Evolutionary conservation across 192 early-diverging fungal species (phyloP).

Genomic region (Kappamyces sp.): DNA sequence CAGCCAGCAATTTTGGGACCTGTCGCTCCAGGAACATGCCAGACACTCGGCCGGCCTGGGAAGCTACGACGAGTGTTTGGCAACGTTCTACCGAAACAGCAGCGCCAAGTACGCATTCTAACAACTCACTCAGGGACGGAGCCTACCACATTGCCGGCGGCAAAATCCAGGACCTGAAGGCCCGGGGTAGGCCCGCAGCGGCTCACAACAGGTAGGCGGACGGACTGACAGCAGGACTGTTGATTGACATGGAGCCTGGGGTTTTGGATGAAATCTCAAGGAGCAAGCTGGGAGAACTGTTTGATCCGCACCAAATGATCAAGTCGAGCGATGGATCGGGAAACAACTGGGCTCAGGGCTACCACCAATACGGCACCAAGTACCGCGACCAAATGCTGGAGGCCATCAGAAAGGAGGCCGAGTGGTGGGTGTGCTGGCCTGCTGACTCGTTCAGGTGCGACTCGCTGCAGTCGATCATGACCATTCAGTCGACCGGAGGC

Average conservation of each 20-base stretch:
- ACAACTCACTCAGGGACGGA: constrained; percentile 26
- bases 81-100: constrained; percentile 50
- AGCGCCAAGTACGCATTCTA: constrained; percentile 22
- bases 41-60: constrained; percentile 25
- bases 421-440: constrained; percentile 25
- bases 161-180: constrained; percentile 32
- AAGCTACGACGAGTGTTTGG: constrained; percentile 39
- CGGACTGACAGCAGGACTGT: constrained; percentile 25
- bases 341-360: constrained; percentile 60
- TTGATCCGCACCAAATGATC: constrained; percentile 40
- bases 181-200: constrained; percentile 16
- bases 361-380: constrained; percentile 38
- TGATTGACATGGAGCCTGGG: constrained; percentile 57
- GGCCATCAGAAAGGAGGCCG: constrained; percentile 40
- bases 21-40: constrained; percentile 52
- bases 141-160: neutral
- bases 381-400: constrained; percentile 39
- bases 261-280: constrained; percentile 40
- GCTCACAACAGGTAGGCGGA: no score
- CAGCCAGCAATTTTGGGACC: constrained; percentile 52
- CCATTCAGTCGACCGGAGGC: constrained; percentile 45
- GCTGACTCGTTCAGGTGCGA: constrained; percentile 14
- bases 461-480: constrained; percentile 47
- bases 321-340: constrained; percentile 43
- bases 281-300: constrained; percentile 34